These are phyloP conservation scores for Coelastrella sp. DNA, from an alignment of 139 green algal genomes.

Conservation along the genomic window DNA sequence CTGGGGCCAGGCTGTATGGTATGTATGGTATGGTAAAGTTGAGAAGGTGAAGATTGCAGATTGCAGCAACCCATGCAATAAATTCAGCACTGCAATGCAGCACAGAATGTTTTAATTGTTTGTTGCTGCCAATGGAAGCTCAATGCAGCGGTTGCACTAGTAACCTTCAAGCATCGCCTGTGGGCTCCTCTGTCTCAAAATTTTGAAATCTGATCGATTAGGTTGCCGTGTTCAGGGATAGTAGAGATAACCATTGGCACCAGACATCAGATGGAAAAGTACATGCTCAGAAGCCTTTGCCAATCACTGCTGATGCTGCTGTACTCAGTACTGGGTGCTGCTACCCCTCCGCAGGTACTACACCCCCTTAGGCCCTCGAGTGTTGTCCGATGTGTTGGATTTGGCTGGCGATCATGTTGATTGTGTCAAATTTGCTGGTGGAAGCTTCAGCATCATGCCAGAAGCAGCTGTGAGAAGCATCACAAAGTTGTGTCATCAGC, in stretches of 20 bases:
- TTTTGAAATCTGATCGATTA: too few relatives aligned
- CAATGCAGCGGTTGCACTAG: too few relatives aligned
- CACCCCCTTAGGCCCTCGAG: neutral
- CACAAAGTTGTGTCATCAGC: slow-evolving; percentile 5
- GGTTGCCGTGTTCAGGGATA: neutral
- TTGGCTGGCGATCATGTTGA: slow-evolving; percentile 38
- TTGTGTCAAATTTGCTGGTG: slow-evolving; percentile 51
- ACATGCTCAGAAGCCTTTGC: neutral
- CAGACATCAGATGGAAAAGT: neutral
- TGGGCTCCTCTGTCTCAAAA: too few relatives aligned
- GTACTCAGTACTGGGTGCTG: neutral
- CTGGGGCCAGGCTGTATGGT: too few relatives aligned
- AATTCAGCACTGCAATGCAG: too few relatives aligned
- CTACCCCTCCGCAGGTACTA: neutral
- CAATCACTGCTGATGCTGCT: neutral
- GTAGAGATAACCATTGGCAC: neutral
- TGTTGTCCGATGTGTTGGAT: slow-evolving; percentile 24
- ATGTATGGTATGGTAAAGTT: too few relatives aligned
- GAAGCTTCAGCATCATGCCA: slow-evolving; percentile 8
- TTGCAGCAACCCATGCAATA: too few relatives aligned
- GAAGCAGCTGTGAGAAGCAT: neutral
- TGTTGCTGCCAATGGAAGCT: too few relatives aligned
- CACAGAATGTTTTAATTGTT: too few relatives aligned
- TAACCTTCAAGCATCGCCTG: too few relatives aligned
- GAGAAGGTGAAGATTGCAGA: too few relatives aligned